These are phyloP conservation scores for Tetracladium marchalianum DNA, from an alignment of 495 filamentous ascomycete species.

Conservation along the genomic window DNA sequence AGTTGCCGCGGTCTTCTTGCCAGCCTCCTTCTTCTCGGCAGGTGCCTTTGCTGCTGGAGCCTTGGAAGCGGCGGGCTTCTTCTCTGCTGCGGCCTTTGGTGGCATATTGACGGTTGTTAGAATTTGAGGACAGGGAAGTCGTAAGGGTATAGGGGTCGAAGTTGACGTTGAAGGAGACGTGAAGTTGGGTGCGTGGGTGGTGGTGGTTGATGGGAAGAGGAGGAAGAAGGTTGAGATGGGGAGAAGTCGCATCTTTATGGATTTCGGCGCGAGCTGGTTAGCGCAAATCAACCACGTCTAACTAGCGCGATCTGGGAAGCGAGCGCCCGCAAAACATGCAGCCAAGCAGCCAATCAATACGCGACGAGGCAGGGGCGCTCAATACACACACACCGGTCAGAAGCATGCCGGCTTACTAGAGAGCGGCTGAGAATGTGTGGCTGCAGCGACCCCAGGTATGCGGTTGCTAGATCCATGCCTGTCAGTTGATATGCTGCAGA, in stretches of 20 bases:
- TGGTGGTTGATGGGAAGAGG: conserved; percentile 23
- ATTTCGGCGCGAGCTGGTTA: conserved; percentile 7
- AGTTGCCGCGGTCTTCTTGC: conserved; percentile 95
- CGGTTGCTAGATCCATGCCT: no score
- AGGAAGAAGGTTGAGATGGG: conserved; percentile 25
- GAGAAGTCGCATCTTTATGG: conserved; percentile 26
- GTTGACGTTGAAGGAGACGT: background rate
- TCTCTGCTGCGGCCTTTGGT: conserved; percentile 92
- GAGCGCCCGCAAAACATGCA: no score
- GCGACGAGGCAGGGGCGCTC: no score
- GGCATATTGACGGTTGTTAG: conserved; percentile 57
- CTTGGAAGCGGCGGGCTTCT: conserved; percentile 95
- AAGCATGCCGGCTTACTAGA: no score
- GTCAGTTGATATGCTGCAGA: no score
- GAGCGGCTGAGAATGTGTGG: no score
- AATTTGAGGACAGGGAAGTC: conserved; percentile 6
- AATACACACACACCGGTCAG: no score
- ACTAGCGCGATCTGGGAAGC: no score
- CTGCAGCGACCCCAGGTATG: no score
- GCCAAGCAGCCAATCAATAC: no score
- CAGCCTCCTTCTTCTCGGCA: conserved; percentile 96
- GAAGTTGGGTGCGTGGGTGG: conserved; percentile 16
- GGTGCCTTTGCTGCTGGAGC: conserved; percentile 84
- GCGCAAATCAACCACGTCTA: no score
- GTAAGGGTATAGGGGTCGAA: conserved; percentile 6